Evolutionary conservation across 306 rosid species (phyloP).

Genomic region (Sechiopsis laciniata): DNA sequence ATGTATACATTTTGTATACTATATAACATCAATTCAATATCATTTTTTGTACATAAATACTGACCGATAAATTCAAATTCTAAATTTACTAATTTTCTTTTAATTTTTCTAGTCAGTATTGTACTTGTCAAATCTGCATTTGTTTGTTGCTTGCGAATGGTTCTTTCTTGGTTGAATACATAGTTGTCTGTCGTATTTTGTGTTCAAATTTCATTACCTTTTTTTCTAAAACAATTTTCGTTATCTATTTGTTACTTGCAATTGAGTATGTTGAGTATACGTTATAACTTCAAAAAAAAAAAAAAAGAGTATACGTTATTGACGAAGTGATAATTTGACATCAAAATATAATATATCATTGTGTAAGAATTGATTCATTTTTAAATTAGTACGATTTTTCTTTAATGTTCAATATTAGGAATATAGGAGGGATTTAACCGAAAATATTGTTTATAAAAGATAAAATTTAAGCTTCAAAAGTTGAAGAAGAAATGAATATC

Average conservation of each 20-base stretch:
- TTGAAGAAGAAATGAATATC: too few relatives aligned
- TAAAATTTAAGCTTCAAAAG: too few relatives aligned
- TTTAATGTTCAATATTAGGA: not conserved
- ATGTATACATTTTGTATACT: slow-evolving; percentile 7
- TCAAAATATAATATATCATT: not conserved
- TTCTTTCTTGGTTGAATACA: not conserved
- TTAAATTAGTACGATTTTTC: not conserved
- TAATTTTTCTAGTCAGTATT: not conserved
- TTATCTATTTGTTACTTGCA: not conserved
- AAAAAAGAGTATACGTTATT: too few relatives aligned
- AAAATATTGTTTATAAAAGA: not conserved
- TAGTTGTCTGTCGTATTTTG: not conserved
- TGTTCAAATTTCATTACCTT: not conserved
- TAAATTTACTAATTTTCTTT: not conserved
- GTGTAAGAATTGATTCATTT: not conserved
- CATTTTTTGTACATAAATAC: slow-evolving; percentile 17
- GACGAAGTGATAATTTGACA: not conserved
- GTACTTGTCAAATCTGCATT: not conserved
- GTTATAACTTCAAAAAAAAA: too few relatives aligned
- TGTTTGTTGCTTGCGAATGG: not conserved
- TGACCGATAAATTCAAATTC: not conserved
- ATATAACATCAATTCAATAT: not conserved
- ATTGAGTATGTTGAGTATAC: not conserved
- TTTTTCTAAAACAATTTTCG: too few relatives aligned
- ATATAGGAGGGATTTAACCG: not conserved